Evolutionary conservation across 1,284 basidiomycete genomes (phyloP), one percentile per base, ranked within the genome.

Genomic region (Papiliotrema flavescens): DNA sequence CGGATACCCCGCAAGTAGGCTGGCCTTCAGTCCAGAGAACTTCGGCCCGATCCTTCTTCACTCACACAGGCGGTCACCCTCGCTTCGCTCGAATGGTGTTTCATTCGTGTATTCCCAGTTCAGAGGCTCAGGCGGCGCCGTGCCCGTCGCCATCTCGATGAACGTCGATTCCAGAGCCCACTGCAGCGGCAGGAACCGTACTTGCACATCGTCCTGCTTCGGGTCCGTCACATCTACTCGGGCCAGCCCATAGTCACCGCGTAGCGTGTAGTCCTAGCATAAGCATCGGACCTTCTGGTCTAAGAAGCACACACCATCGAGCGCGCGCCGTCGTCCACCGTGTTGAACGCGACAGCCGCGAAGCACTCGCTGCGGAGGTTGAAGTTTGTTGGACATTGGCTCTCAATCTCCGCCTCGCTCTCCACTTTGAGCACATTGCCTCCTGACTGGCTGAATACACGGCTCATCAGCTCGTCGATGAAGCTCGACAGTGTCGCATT

Each of bases 161-260:
- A 87, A 82, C 7, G 85, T 84, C 84, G 86, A 48, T 32, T 90
- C 88, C 34, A 90, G 77, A 4, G 87, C 86, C 81, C 87, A 86
- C 62, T 90, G 88, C 15, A 90, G 67, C 1, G 88, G 88, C 19
- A 90, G 68, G 26, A 87, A 78, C 48, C 85, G 78, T 51, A 76
- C 75, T 69, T 89, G 87, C 22, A 66, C 54, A 63, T 85, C 84
- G 73, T 89, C 87, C 57, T 86, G 84, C 2, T 72, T 80, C 65
- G 88, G 85, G 28, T 79, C 77, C 34, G 79, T 76, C 3, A 88
- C 86, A 62, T 89, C 81, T 56, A 90, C 81, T 53, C 81, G 80
- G 26, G 75, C 73, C 24, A 89, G 74, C 7, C 88, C 87, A 3
- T 77, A 80, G 65, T 89, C 88, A 0, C 82, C 83, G 19, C 80